A percentile compares a stretch with the other conserved stretches of the same genome.
phyloP scores from a whole-genome alignment of 257 asterid genomes.

The Jacaranda mimosifolia region DNA sequence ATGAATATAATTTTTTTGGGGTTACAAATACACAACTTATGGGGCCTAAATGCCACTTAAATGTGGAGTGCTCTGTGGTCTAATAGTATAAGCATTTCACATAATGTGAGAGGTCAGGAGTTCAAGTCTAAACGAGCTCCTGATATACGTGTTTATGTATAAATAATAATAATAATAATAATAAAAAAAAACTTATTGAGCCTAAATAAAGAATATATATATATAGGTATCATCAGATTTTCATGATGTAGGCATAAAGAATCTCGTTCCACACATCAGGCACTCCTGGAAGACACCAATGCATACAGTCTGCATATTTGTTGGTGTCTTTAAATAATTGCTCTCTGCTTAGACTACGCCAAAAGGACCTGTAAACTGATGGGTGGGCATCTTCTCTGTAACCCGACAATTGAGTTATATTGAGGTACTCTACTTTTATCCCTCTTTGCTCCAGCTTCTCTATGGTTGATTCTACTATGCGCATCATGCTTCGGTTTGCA shows the following conservation, averaged over 20 bases:
- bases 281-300: constrained; percentile 86
- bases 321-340: constrained; percentile 34
- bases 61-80: no score
- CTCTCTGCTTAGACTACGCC: constrained; percentile 35
- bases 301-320: constrained; percentile 59
- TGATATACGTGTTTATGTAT: no score
- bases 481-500: constrained; percentile 53
- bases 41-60: no score
- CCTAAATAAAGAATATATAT: no score
- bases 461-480: constrained; percentile 52
- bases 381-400: constrained; percentile 70
- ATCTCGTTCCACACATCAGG: constrained; percentile 81
- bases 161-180: no score
- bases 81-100: no score
- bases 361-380: constrained; percentile 50
- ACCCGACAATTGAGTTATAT: constrained; percentile 66
- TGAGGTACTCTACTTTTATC: constrained; percentile 51
- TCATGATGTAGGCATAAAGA: constrained; percentile 52
- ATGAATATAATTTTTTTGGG: no score
- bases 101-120: no score
- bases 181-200: no score
- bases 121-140: no score
- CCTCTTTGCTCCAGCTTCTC: constrained; percentile 48
- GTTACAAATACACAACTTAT: no score
- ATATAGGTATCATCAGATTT: constrained; percentile 14